phyloP scores from a whole-genome alignment of 2,329 filamentous ascomycete genomes.

The Gaeumannomyces tritici region DNA sequence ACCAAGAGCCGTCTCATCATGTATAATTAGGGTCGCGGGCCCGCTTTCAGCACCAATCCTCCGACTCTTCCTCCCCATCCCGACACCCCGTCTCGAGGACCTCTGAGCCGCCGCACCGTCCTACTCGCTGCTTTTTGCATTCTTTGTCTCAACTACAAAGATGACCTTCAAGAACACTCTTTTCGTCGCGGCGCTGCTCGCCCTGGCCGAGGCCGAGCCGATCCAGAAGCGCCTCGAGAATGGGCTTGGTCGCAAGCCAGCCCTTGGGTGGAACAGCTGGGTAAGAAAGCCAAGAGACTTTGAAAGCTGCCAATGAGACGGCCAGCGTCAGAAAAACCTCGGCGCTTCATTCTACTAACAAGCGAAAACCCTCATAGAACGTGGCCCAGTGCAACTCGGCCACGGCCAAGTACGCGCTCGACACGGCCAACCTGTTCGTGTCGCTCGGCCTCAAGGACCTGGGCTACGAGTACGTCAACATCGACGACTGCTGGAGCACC shows the following conservation, averaged over 20 bases:
- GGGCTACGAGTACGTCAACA: conserved; percentile 49
- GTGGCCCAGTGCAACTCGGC: conserved; percentile 2
- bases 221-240: neutral
- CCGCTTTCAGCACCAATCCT: neutral
- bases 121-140: too few species aligned
- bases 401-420: neutral
- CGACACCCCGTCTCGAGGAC: neutral
- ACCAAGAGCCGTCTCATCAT: neutral
- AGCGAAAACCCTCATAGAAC: neutral
- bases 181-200: neutral
- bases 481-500: conserved; percentile 53
- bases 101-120: neutral
- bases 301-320: neutral
- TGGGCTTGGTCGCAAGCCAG: neutral
- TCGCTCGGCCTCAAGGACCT: conserved; percentile 38
- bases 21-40: neutral
- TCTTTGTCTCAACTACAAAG: neutral
- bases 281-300: neutral
- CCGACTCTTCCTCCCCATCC: neutral
- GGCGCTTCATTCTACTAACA: neutral
- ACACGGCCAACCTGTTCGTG: conserved; percentile 27
- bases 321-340: too few species aligned
- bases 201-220: neutral
- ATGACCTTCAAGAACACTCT: neutral
- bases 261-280: conserved; percentile 2